These are phyloP conservation scores for Galerina marginata DNA, from an alignment of 768 basidiomycete species.

Conservation along the genomic window DNA sequence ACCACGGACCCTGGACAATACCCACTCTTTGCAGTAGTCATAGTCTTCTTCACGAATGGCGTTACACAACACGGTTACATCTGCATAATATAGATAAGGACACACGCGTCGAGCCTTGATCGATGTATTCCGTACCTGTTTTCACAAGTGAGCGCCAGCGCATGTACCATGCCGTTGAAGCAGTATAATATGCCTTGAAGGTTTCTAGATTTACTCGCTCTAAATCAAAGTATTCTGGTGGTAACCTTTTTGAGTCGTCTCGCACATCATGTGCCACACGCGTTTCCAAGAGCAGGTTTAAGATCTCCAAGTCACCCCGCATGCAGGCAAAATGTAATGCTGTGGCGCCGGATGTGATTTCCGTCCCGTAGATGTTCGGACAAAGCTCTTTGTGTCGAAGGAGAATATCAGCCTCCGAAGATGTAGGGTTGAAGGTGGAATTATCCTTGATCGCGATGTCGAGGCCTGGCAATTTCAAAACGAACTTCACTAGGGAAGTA, in stretches of 20 bases:
- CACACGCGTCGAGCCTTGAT: not conserved
- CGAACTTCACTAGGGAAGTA: not conserved
- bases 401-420: not conserved
- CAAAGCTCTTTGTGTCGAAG: constrained; percentile 3
- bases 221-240: not conserved
- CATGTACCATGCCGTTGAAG: not conserved
- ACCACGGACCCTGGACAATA: not conserved
- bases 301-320: constrained; percentile 1
- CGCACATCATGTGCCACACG: not conserved
- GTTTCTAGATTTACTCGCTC: not conserved
- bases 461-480: not conserved
- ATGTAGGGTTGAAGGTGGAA: not conserved
- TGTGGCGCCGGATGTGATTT: not conserved
- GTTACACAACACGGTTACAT: not conserved
- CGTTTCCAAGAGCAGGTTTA: not conserved
- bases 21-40: constrained; percentile 8
- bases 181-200: not conserved
- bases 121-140: not conserved
- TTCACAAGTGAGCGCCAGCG: not conserved
- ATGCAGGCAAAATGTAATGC: constrained; percentile 8
- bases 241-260: not conserved
- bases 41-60: not conserved
- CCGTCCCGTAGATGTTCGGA: not conserved
- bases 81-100: not conserved
- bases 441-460: not conserved